These are phyloP conservation scores for Vanrija pseudolonga DNA, from an alignment of 1,284 basidiomycete genomes.

Conservation along the genomic window DNA sequence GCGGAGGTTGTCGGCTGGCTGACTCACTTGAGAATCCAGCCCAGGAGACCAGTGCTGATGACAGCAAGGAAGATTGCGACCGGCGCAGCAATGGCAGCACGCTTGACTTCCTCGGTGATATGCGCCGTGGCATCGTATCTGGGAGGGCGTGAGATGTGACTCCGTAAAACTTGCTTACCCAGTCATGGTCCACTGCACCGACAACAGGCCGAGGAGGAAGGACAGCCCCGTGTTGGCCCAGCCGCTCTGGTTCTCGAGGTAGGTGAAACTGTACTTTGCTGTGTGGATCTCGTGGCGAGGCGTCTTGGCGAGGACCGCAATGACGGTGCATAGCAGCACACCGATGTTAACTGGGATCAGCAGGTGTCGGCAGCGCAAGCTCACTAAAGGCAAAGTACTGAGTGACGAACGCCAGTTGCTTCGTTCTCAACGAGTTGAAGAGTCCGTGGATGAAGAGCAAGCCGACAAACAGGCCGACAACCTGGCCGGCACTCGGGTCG, in stretches of 20 bases:
- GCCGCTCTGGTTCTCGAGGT: slow-evolving; percentile 57
- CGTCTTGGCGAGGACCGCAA: slow-evolving; percentile 75
- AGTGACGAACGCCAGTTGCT: slow-evolving; percentile 72
- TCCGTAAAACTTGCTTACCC: slow-evolving; percentile 5
- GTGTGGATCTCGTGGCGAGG: slow-evolving; percentile 73
- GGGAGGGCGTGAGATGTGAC: slow-evolving; percentile 54
- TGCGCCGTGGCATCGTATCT: slow-evolving; percentile 63
- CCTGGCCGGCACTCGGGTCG: slow-evolving; percentile 53
- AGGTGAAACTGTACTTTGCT: slow-evolving; percentile 67
- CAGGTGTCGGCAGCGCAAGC: not conserved
- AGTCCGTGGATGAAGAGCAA: slow-evolving; percentile 70
- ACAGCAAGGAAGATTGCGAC: slow-evolving; percentile 83
- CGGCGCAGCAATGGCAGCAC: slow-evolving; percentile 81
- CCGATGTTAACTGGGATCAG: slow-evolving; percentile 64
- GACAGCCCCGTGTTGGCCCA: slow-evolving; percentile 76
- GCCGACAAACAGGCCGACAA: slow-evolving; percentile 69
- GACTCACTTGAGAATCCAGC: slow-evolving; percentile 67
- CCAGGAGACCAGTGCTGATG: slow-evolving; percentile 73
- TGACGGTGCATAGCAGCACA: slow-evolving; percentile 58
- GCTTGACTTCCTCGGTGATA: slow-evolving; percentile 86
- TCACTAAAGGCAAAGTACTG: slow-evolving; percentile 70
- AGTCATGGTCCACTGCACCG: slow-evolving; percentile 83
- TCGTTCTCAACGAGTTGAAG: slow-evolving; percentile 69
- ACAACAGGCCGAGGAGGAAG: slow-evolving; percentile 81
- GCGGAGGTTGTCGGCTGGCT: not conserved